A percentile compares a stretch with the other conserved stretches of the same genome.
Conservation (phyloP, 192 early-diverging fungal species). For the Cladochytrium replicatum region DNA sequence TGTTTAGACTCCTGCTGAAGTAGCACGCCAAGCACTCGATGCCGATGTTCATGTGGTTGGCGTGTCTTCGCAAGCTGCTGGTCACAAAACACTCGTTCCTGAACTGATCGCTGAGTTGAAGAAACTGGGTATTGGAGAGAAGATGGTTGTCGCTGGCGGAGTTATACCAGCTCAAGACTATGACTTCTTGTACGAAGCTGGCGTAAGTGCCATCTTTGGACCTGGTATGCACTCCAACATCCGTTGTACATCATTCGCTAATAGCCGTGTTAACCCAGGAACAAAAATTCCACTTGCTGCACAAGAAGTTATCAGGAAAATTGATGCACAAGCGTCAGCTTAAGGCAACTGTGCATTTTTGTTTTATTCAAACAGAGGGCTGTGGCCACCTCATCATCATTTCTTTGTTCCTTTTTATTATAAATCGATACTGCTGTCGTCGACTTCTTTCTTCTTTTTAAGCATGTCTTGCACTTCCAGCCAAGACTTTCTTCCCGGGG, state of each 20-base stretch:
- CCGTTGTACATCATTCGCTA: background rate
- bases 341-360: constrained; percentile 12
- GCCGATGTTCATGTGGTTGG: constrained; percentile 85
- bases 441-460: constrained; percentile 11
- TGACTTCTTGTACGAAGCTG: constrained; percentile 66
- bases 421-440: background rate
- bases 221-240: constrained; percentile 38
- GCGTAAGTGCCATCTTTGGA: constrained; percentile 74
- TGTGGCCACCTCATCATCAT: too few relatives aligned
- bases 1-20: constrained; percentile 71
- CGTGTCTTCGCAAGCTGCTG: constrained; percentile 78
- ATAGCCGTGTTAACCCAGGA: constrained; percentile 10
- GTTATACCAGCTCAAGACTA: constrained; percentile 87
- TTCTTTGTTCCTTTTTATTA: too few relatives aligned
- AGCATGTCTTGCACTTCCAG: constrained; percentile 16
- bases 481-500: background rate
- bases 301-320: constrained; percentile 65
- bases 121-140: constrained; percentile 63
- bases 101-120: constrained; percentile 65
- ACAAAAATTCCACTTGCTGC: constrained; percentile 77
- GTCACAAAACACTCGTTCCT: constrained; percentile 80
- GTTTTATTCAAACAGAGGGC: too few relatives aligned
- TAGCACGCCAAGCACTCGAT: constrained; percentile 79
- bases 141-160: constrained; percentile 70
- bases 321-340: constrained; percentile 14